Evolutionary conservation across 1,284 basidiomycete genomes (phyloP).

Genomic region (Fomitopsis pinicola): DNA sequence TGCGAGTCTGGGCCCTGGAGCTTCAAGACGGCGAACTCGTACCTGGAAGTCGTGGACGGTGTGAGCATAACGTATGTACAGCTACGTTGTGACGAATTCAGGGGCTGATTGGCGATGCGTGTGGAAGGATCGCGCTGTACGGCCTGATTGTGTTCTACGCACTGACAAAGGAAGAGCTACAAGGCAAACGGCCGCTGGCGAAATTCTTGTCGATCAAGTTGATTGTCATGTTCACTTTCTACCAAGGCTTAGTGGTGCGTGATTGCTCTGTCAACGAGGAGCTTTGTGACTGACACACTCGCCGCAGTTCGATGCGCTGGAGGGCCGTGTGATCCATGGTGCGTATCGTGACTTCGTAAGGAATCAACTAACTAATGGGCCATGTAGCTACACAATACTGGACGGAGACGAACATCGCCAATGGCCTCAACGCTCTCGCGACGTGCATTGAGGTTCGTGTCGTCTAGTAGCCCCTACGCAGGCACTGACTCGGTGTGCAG

Average conservation of each 20-base stretch:
- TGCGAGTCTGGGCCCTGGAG: conserved; percentile 62
- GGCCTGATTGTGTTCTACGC: conserved; percentile 80
- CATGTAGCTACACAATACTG: conserved; percentile 65
- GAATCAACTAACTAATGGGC: neutral
- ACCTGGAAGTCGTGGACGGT: conserved; percentile 69
- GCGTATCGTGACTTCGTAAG: no score
- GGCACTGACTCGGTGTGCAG: conserved; percentile 19
- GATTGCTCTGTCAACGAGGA: no score
- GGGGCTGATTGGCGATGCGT: neutral
- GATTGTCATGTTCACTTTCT: conserved; percentile 84
- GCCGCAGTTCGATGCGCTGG: conserved; percentile 59
- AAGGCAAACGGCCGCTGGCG: conserved; percentile 70
- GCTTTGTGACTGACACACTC: no score
- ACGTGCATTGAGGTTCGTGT: conserved; percentile 77
- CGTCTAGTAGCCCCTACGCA: neutral
- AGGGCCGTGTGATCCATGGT: conserved; percentile 59
- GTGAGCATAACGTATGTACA: conserved; percentile 66
- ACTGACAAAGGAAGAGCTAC: conserved; percentile 73
- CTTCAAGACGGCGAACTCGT: conserved; percentile 63
- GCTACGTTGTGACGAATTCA: no score
- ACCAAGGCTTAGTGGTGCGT: conserved; percentile 72
- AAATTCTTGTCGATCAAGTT: conserved; percentile 85
- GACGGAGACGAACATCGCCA: conserved; percentile 74
- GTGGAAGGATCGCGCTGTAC: conserved; percentile 66
- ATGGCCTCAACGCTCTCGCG: conserved; percentile 78